Evolutionary conservation across 2,329 filamentous ascomycete species (phyloP), one percentile per base, ranked within the genome.

Genomic region (Thermoascus crustaceus): DNA sequence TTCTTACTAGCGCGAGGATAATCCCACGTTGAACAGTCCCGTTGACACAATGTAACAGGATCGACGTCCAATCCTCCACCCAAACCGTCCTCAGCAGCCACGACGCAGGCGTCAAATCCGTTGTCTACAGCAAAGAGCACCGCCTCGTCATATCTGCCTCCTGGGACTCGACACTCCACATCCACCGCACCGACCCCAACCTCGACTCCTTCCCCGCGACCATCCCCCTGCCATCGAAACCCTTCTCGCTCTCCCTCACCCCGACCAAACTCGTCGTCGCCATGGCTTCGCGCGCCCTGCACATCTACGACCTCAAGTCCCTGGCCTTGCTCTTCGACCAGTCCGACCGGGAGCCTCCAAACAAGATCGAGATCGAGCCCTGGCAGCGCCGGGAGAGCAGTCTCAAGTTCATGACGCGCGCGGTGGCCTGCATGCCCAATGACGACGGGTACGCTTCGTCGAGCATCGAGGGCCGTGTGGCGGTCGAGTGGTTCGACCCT

Each of bases 401-500:
- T 17, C 74, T 98, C 54, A 94, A 95, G 60, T 98, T 94, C 65
- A 86, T 95, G 71, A 96, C 89, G 1, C 78, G 91, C 40, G 85
- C 85, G 11, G 84, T 96, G 0, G 80, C 87, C 10, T 94, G 89
- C 61, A 96, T 98, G 91, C 89, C 91, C 9, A 88, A 91, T 51
- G 91, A 95, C 47, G 84, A 82, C 7, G 91, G 91, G 4, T 98
- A 96, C 58, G 88, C 89, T 7, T 89, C 83, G 1, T 85, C 78
- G 39, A 88, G 81, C 52, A 98, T 98, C 52, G 91, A 98, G 58
- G 91, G 91, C 4, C 80, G 91, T 49, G 87, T 98, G 2, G 89
- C 88, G 0, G 91, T 98, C 1, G 91, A 98, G 61, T 96, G 88
- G 85, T 96, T 98, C 58, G 91, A 96, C 55, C 85, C 91, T 10